Percentiles rank a stretch among this genome's conserved stretches.
Conservation (phyloP, 169 alveolate species). For the Besnoitia besnoiti region DNA sequence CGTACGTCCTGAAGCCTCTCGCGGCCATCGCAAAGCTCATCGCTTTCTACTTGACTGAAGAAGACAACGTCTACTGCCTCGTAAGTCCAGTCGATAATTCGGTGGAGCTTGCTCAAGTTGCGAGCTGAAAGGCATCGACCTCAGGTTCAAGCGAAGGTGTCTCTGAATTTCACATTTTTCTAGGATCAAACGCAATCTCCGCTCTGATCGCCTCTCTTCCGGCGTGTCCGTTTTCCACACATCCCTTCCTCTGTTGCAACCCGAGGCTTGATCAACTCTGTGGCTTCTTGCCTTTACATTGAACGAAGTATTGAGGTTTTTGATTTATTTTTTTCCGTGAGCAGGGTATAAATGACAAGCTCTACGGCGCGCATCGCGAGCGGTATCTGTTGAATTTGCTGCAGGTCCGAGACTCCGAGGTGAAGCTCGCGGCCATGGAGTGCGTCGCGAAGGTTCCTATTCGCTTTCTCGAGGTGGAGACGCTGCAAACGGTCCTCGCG, state of each 20-base stretch:
- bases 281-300: background rate
- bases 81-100: background rate
- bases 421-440: constrained; percentile 13
- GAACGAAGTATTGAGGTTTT: too few relatives aligned
- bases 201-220: too few relatives aligned
- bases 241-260: too few relatives aligned
- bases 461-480: background rate
- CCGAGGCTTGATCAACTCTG: background rate
- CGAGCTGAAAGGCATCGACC: too few relatives aligned
- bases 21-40: background rate
- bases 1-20: background rate
- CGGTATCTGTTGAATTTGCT: background rate
- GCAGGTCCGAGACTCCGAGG: background rate
- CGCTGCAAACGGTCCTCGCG: background rate
- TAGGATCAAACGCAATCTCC: too few relatives aligned
- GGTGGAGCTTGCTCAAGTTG: too few relatives aligned
- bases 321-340: background rate
- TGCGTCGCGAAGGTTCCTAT: background rate
- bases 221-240: too few relatives aligned
- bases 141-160: too few relatives aligned
- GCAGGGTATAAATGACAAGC: background rate
- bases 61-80: background rate
- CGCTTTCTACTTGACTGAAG: background rate
- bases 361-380: background rate
- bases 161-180: too few relatives aligned